These are phyloP conservation scores for Tetrahymena malaccensis DNA, from an alignment of 73 alveolate genomes.

Conservation along the genomic window DNA sequence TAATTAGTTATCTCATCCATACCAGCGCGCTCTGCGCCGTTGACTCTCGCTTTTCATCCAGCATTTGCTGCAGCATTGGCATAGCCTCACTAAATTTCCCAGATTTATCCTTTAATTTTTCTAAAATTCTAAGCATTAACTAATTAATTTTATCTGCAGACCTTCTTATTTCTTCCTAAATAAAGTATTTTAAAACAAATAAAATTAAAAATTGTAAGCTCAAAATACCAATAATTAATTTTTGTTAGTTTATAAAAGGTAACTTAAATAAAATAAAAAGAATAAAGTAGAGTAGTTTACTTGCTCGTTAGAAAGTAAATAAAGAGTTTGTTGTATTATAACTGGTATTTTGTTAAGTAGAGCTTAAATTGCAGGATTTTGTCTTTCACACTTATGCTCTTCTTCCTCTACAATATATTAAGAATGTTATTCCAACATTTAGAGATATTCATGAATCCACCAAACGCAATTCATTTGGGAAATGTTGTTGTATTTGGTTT, in stretches of 20 bases:
- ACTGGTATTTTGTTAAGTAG: background rate
- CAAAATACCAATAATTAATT: too few species aligned
- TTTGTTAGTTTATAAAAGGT: too few species aligned
- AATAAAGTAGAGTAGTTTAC: background rate
- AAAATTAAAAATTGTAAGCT: too few species aligned
- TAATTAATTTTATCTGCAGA: conserved; percentile 37
- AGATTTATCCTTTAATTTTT: conserved; percentile 10
- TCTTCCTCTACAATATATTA: background rate
- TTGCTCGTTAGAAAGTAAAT: background rate
- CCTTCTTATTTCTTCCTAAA: conserved; percentile 37
- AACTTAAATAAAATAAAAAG: too few species aligned
- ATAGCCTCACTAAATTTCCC: conserved; percentile 27
- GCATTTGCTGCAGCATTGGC: conserved; percentile 31
- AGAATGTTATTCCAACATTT: background rate
- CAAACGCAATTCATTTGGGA: background rate
- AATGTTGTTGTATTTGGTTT: background rate
- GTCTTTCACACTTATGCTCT: background rate
- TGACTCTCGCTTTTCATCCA: conserved; percentile 9
- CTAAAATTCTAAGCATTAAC: conserved; percentile 20
- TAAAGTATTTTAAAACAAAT: background rate
- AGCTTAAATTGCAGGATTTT: background rate
- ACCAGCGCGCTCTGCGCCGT: conserved; percentile 41
- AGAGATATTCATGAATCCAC: background rate
- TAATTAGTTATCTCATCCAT: conserved; percentile 37
- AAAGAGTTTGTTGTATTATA: background rate